phyloP scores from a whole-genome alignment of 2,329 filamentous ascomycete species.

The Fusarium annulatum region DNA sequence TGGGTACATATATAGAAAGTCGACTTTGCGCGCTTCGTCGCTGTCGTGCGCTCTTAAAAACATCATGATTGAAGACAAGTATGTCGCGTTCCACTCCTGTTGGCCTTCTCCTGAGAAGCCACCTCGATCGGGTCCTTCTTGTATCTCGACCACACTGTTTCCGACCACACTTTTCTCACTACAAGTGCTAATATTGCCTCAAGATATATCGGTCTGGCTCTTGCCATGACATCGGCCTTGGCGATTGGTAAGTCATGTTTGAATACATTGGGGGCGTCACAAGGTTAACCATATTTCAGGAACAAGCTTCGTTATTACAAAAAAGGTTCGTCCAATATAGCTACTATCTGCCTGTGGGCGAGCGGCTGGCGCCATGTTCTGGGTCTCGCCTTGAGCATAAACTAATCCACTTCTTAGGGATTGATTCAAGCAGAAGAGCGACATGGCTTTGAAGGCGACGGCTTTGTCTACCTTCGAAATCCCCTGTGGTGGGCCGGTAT shows the following conservation, averaged over 20 bases:
- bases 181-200: slow-evolving; percentile 30
- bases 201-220: slow-evolving; percentile 80
- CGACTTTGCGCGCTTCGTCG: slow-evolving; percentile 28
- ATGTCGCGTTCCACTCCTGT: slow-evolving; percentile 35
- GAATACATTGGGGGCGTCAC: neutral
- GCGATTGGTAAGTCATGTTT: slow-evolving; percentile 72
- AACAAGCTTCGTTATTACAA: slow-evolving; percentile 98
- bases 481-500: slow-evolving; percentile 99
- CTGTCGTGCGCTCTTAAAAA: slow-evolving; percentile 30
- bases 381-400: neutral
- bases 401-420: slow-evolving; percentile 64
- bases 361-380: neutral
- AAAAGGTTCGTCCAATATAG: slow-evolving; percentile 74
- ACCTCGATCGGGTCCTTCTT: slow-evolving; percentile 8
- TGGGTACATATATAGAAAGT: neutral
- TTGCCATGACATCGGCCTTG: slow-evolving; percentile 80
- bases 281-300: slow-evolving; percentile 61
- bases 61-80: slow-evolving; percentile 55
- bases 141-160: neutral
- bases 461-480: slow-evolving; percentile 91
- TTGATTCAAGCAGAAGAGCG: slow-evolving; percentile 89
- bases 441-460: slow-evolving; percentile 97
- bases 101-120: slow-evolving; percentile 12
- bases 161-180: neutral
- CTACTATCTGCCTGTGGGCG: neutral